phyloP scores from a whole-genome alignment of 2,329 filamentous ascomycete species.

The Stemphylium beticola region DNA sequence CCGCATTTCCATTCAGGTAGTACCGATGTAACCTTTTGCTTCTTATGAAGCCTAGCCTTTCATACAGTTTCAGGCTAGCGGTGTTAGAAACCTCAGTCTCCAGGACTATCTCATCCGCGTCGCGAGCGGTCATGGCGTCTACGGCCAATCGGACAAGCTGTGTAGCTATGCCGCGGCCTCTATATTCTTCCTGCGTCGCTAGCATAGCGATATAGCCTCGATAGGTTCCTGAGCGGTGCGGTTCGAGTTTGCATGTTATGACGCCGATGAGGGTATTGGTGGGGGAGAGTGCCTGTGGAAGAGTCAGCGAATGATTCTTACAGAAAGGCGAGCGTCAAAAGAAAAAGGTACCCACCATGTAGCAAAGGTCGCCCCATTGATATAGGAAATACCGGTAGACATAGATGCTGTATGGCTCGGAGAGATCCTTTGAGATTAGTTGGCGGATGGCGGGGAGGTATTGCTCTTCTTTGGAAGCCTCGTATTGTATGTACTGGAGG shows the following conservation, averaged over 20 bases:
- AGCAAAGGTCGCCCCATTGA: conserved; percentile 98
- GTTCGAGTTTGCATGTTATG: conserved; percentile 92
- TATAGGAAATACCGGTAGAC: conserved; percentile 98
- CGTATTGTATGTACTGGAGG: conserved; percentile 66
- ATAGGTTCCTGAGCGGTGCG: conserved; percentile 82
- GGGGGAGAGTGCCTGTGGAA: conserved; percentile 40
- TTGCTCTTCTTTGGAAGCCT: conserved; percentile 63
- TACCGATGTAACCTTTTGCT: conserved; percentile 94
- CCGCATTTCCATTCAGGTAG: conserved; percentile 95
- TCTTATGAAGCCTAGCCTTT: conserved; percentile 86
- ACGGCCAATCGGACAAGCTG: conserved; percentile 88
- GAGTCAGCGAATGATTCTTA: not conserved
- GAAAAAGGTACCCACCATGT: conserved; percentile 67
- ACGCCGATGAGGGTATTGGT: conserved; percentile 76
- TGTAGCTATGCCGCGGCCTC: conserved; percentile 84
- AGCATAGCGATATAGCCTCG: conserved; percentile 99
- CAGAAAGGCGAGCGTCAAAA: not conserved
- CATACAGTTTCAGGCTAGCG: conserved; percentile 89
- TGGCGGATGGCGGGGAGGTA: conserved; percentile 87
- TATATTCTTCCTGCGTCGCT: conserved; percentile 80
- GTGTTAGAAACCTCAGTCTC: conserved; percentile 95
- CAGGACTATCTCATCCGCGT: conserved; percentile 92
- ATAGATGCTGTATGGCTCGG: conserved; percentile 98
- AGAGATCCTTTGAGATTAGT: conserved; percentile 93
- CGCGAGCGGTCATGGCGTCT: conserved; percentile 81